phyloP scores from a whole-genome alignment of 2,329 filamentous ascomycete genomes.

The Myriosclerotinia scirpicola region DNA sequence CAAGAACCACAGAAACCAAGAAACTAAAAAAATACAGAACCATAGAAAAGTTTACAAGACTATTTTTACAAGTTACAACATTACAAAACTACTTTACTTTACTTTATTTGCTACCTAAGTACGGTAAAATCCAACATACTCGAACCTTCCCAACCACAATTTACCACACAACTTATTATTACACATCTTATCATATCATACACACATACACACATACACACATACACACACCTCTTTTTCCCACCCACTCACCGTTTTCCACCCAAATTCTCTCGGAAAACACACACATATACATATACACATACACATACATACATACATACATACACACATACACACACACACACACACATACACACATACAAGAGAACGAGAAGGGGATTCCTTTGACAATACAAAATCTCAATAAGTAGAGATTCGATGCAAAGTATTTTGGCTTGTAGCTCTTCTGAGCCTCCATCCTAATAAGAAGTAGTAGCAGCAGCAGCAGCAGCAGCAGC shows the following conservation, averaged over 20 bases:
- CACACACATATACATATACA: neutral
- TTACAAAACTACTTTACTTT: no score
- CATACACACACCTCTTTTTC: no score
- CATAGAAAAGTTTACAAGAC: constrained; percentile 10
- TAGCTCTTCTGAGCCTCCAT: constrained; percentile 23
- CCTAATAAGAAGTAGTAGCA: neutral
- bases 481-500: neutral
- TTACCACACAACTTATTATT: no score
- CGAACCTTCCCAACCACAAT: constrained; percentile 22
- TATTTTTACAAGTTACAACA: no score
- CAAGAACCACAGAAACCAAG: neutral
- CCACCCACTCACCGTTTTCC: constrained; percentile 18
- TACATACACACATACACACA: no score
- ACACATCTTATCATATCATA: no score
- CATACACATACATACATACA: no score
- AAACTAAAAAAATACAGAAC: neutral
- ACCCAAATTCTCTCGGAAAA: constrained; percentile 12
- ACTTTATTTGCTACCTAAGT: no score
- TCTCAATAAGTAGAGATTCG: constrained; percentile 14
- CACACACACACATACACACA: no score
- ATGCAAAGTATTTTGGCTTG: constrained; percentile 24
- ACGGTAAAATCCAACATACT: constrained; percentile 17
- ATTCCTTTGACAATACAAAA: neutral
- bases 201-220: no score
- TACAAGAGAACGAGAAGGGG: neutral